A percentile compares a stretch with the other conserved stretches of the same genome.
Evolutionary conservation across 768 basidiomycete genomes (phyloP).

Genomic region (Heimioporus sp.): DNA sequence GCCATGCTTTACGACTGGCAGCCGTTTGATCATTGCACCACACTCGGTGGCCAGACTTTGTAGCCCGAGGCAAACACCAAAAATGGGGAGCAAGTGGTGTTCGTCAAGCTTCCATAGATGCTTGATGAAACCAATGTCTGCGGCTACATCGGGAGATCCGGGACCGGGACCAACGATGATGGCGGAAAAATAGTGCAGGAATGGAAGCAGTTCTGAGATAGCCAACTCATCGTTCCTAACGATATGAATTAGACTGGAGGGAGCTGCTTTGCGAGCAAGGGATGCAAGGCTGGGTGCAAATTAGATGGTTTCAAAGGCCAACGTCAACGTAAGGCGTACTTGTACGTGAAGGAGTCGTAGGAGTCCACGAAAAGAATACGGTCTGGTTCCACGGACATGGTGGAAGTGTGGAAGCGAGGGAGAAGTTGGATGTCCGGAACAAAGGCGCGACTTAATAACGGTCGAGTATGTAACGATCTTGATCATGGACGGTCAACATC

Average conservation of each 20-base stretch:
- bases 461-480: constrained; percentile 11
- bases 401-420: constrained; percentile 2
- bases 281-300: constrained; percentile 59
- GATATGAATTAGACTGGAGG: constrained; percentile 60
- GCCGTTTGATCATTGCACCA: constrained; percentile 58
- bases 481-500: constrained; percentile 18
- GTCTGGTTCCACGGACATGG: constrained; percentile 34
- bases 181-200: constrained; percentile 62
- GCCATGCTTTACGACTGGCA: constrained; percentile 75
- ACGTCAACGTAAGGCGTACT: constrained; percentile 46
- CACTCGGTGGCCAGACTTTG: constrained; percentile 70
- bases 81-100: constrained; percentile 58
- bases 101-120: constrained; percentile 67
- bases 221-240: constrained; percentile 69
- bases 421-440: neutral
- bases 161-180: constrained; percentile 79
- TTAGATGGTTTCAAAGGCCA: neutral
- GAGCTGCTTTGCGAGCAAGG: constrained; percentile 61
- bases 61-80: constrained; percentile 81
- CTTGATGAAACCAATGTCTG: constrained; percentile 67
- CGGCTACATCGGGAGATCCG: constrained; percentile 62
- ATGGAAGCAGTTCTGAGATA: constrained; percentile 47
- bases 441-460: no score
- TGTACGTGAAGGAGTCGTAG: constrained; percentile 88
- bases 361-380: constrained; percentile 75